Evolutionary conservation across 2,329 filamentous ascomycete species (phyloP).

Genomic region (Fusarium newnesense): DNA sequence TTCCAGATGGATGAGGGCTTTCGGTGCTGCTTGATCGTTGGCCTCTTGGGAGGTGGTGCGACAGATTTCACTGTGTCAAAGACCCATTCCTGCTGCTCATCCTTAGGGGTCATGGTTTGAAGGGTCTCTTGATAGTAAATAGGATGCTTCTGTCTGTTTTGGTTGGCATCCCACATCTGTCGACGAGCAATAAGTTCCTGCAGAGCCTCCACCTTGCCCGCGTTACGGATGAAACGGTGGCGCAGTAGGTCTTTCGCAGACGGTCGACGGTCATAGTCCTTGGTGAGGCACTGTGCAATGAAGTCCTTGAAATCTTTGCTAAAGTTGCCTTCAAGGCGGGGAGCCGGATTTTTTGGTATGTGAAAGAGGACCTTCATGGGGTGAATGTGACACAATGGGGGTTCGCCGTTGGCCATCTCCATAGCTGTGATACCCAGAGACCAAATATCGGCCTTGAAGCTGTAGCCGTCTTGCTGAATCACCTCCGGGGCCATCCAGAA

Average conservation of each 20-base stretch:
- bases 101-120: constrained; percentile 72
- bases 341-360: constrained; percentile 88
- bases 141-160: constrained; percentile 74
- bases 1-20: constrained; percentile 67
- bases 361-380: constrained; percentile 95
- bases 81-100: constrained; percentile 88
- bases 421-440: constrained; percentile 92
- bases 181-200: constrained; percentile 88
- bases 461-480: constrained; percentile 84
- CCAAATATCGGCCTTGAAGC: constrained; percentile 95
- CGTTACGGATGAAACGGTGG: constrained; percentile 87
- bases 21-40: constrained; percentile 60
- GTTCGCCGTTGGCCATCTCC: constrained; percentile 88
- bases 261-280: constrained; percentile 86
- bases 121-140: constrained; percentile 96
- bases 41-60: constrained; percentile 61
- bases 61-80: constrained; percentile 92
- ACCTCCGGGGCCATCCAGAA: constrained; percentile 98
- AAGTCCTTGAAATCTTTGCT: constrained; percentile 96
- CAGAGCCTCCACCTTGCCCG: constrained; percentile 87
- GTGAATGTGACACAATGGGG: constrained; percentile 85
- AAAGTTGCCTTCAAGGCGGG: constrained; percentile 85
- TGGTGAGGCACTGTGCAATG: constrained; percentile 87
- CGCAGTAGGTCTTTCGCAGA: constrained; percentile 87
- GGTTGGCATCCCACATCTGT: constrained; percentile 82